Conservation (phyloP, 345 rosid species). For the Eucalyptus caleyi region DNA sequence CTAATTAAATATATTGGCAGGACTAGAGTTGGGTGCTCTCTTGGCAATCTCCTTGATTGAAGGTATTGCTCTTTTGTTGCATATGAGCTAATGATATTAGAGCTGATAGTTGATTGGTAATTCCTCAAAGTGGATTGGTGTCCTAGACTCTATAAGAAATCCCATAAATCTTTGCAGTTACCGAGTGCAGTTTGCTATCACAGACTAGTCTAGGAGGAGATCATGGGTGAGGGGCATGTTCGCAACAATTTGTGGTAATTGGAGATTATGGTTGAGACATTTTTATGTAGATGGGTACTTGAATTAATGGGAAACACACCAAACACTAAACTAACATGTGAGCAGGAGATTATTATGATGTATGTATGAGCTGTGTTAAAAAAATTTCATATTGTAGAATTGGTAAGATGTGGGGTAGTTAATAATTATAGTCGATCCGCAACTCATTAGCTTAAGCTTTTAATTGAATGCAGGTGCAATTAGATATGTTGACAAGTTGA, state of each 20-base stretch:
- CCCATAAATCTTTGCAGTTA: not conserved
- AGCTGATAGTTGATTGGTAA: accelerated
- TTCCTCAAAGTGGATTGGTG: accelerated
- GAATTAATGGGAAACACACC: accelerated
- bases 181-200: not conserved
- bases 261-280: not conserved
- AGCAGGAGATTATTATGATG: accelerated
- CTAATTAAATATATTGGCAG: not conserved
- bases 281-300: not conserved
- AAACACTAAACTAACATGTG: not conserved
- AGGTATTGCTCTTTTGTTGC: not conserved
- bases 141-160: accelerated
- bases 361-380: not conserved
- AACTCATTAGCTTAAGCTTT: too few relatives aligned
- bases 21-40: accelerated
- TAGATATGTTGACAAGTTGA: not conserved
- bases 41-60: not conserved
- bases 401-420: not conserved
- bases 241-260: not conserved
- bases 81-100: not conserved
- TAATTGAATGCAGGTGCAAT: too few relatives aligned
- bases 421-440: too few relatives aligned
- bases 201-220: not conserved
- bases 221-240: not conserved
- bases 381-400: accelerated